phyloP scores from a whole-genome alignment of 768 basidiomycete genomes.

The Pleurotus platypus region DNA sequence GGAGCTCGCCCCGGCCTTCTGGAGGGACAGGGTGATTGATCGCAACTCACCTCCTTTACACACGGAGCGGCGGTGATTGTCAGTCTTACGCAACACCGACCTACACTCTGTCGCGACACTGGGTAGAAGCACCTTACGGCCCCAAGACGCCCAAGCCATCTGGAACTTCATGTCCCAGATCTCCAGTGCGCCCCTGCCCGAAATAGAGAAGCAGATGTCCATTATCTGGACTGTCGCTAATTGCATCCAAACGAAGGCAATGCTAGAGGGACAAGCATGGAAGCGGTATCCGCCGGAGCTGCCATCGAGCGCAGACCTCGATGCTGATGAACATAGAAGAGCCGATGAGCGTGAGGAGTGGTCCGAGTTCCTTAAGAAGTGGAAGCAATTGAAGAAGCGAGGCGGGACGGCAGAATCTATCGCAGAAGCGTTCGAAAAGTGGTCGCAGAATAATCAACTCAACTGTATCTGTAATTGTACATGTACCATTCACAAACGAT shows the following conservation, averaged over 20 bases:
- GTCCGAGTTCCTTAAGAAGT: conserved; percentile 23
- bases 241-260: conserved; percentile 7
- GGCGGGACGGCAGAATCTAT: conserved; percentile 20
- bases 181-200: conserved; percentile 17
- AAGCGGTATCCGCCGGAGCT: no score
- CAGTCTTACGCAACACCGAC: conserved; percentile 24
- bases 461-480: not conserved
- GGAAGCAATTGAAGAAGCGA: conserved; percentile 21
- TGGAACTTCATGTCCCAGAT: conserved; percentile 26
- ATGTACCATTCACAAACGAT: not conserved
- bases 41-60: conserved; percentile 12
- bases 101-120: conserved; percentile 16
- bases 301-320: no score
- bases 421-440: conserved; percentile 14
- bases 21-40: conserved; percentile 15
- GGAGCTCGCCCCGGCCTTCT: conserved; percentile 20
- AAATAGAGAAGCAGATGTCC: conserved; percentile 19
- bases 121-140: conserved; percentile 6
- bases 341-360: conserved; percentile 14
- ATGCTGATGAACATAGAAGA: conserved; percentile 20
- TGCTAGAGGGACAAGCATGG: conserved; percentile 15
- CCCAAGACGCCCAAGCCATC: conserved; percentile 13
- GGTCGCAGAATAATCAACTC: no score
- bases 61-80: conserved; percentile 17
- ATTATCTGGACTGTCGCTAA: conserved; percentile 10